Percentiles rank a stretch among this genome's conserved stretches.
Evolutionary conservation across 2,329 filamentous ascomycete genomes (phyloP).

Genomic region (Apiospora rasikravindrae): DNA sequence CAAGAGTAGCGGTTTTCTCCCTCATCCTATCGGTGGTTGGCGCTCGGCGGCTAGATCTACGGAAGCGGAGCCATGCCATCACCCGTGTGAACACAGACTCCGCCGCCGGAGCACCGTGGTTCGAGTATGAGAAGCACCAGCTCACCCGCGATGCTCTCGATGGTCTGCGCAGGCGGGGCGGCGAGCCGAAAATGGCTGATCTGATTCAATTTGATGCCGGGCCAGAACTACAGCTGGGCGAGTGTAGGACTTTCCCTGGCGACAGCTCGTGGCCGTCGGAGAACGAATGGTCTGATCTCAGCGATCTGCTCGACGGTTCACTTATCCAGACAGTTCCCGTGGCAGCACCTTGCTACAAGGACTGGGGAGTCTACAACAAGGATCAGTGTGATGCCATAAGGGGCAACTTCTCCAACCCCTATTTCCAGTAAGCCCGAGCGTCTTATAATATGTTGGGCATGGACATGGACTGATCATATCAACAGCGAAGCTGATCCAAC

Average conservation of each 20-base stretch:
- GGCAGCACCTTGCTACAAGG: constrained; percentile 38
- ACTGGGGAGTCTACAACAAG: constrained; percentile 31
- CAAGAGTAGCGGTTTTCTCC: too few species aligned
- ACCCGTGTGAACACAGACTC: neutral
- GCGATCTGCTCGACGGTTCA: constrained; percentile 32
- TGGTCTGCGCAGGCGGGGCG: neutral
- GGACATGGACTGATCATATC: neutral
- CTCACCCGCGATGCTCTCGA: neutral
- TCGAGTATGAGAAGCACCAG: constrained; percentile 18
- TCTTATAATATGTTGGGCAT: neutral
- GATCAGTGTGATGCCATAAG: constrained; percentile 30
- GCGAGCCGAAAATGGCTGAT: neutral
- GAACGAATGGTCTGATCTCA: constrained; percentile 33
- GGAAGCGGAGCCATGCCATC: neutral
- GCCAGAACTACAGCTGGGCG: neutral
- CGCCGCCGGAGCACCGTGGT: constrained; percentile 2
- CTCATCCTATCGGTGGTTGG: neutral
- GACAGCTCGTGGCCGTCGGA: constrained; percentile 33
- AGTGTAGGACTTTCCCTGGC: constrained; percentile 36
- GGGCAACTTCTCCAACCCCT: constrained; percentile 33
- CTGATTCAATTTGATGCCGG: neutral
- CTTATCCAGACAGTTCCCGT: constrained; percentile 39
- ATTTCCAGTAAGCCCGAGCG: constrained; percentile 28
- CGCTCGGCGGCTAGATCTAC: neutral
- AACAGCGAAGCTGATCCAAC: constrained; percentile 42